phyloP scores from a whole-genome alignment of 2,329 filamentous ascomycete species.

The Pestalotiopsis sp. region DNA sequence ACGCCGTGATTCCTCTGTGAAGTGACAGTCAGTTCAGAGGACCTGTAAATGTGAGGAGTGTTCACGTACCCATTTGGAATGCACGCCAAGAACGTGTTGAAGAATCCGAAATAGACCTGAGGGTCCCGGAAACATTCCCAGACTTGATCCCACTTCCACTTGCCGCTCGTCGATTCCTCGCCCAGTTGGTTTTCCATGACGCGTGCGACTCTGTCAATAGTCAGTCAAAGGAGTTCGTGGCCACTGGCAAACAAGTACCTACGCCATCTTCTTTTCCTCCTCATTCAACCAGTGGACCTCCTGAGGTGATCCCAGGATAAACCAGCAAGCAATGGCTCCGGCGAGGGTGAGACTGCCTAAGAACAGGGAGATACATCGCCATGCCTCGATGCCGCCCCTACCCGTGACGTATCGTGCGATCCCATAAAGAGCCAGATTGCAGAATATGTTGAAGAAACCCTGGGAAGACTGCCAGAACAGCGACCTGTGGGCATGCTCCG shows the following conservation, averaged over 20 bases:
- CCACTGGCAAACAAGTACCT: not conserved
- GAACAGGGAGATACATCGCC: constrained; percentile 32
- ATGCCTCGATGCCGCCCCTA: constrained; percentile 24
- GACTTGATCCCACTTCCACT: constrained; percentile 32
- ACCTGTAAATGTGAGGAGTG: constrained; percentile 1
- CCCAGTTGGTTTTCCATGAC: constrained; percentile 31
- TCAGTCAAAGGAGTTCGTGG: not conserved
- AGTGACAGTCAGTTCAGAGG: not conserved
- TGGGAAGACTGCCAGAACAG: constrained; percentile 35
- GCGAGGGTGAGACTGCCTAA: constrained; percentile 30
- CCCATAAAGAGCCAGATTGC: constrained; percentile 30
- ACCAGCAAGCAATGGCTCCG: constrained; percentile 24
- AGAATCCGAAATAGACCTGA: constrained; percentile 37
- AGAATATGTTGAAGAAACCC: constrained; percentile 33
- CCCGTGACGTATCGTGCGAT: constrained; percentile 25
- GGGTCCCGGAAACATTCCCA: constrained; percentile 31
- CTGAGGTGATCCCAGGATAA: constrained; percentile 32
- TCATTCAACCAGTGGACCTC: constrained; percentile 32
- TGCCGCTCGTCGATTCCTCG: constrained; percentile 26
- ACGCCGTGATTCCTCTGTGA: not conserved
- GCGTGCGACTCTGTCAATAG: constrained; percentile 21
- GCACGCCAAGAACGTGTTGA: constrained; percentile 34
- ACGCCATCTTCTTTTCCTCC: constrained; percentile 30
- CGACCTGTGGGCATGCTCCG: constrained; percentile 31
- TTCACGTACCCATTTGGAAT: constrained; percentile 33